Percentiles rank a stretch among this genome's conserved stretches.
Evolutionary conservation across 2,329 filamentous ascomycete species (phyloP).

Genomic region (Aspergillus jensenii): DNA sequence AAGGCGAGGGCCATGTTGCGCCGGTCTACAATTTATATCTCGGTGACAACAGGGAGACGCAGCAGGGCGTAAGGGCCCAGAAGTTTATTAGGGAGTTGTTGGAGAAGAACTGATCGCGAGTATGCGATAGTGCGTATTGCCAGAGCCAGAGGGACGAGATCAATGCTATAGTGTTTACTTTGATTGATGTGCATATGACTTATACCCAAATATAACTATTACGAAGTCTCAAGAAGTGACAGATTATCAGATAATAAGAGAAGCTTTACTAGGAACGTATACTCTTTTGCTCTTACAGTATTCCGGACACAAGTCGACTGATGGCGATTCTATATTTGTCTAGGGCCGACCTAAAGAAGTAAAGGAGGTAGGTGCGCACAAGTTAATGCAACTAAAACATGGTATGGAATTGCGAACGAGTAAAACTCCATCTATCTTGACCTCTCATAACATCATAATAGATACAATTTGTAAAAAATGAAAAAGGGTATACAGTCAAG

Average conservation of each 20-base stretch:
- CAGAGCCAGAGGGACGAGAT: neutral
- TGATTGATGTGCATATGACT: neutral
- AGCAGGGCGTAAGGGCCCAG: conserved; percentile 41
- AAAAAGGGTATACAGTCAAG: neutral
- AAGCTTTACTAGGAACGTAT: too few relatives aligned
- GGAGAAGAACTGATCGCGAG: conserved; percentile 11
- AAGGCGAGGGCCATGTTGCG: conserved; percentile 42
- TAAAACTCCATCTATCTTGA: neutral
- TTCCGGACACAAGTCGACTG: too few relatives aligned
- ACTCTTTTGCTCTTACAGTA: too few relatives aligned
- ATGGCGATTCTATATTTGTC: too few relatives aligned
- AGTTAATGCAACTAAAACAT: neutral
- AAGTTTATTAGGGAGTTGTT: conserved; percentile 32
- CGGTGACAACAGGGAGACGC: conserved; percentile 35
- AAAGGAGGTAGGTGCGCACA: neutral
- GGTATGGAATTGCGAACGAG: neutral
- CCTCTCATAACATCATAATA: neutral
- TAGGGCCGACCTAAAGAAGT: neutral
- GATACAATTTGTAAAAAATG: neutral
- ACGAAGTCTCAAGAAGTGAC: neutral
- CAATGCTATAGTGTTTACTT: neutral
- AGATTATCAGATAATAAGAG: too few relatives aligned
- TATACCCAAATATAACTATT: neutral
- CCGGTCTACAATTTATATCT: conserved; percentile 42
- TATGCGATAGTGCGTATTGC: too few relatives aligned